Conservation (phyloP, 2,329 filamentous ascomycete genomes). For the Talaromyces sp. region DNA sequence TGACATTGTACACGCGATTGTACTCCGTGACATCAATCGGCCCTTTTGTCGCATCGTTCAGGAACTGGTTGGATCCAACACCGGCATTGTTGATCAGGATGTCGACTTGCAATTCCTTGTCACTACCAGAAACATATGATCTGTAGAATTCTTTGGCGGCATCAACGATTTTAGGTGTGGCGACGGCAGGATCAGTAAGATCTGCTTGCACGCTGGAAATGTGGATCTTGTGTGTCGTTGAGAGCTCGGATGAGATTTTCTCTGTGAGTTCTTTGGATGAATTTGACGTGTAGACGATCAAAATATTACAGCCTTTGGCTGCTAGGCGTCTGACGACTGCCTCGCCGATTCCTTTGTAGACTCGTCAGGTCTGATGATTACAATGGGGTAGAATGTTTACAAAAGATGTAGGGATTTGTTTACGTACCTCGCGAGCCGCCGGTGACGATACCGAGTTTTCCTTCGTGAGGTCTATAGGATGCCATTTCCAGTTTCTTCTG, state of each 20-base stretch:
- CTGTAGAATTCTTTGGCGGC: slow-evolving; percentile 49
- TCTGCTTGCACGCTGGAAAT: slow-evolving; percentile 66
- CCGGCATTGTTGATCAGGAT: slow-evolving; percentile 88
- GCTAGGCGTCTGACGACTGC: slow-evolving; percentile 67
- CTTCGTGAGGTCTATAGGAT: slow-evolving; percentile 44
- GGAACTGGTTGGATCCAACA: slow-evolving; percentile 47
- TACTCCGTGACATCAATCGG: slow-evolving; percentile 63
- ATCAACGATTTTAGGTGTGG: slow-evolving; percentile 55
- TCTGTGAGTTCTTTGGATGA: slow-evolving; percentile 54
- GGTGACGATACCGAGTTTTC: slow-evolving; percentile 74
- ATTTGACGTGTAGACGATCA: slow-evolving; percentile 69
- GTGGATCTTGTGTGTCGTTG: slow-evolving; percentile 57
- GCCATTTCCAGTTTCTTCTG: background rate
- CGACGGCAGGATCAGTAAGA: slow-evolving; percentile 60
- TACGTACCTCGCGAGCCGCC: slow-evolving; percentile 70
- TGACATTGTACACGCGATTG: slow-evolving; percentile 69
- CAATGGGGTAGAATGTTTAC: background rate
- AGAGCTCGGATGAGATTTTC: slow-evolving; percentile 55
- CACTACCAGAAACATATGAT: slow-evolving; percentile 33
- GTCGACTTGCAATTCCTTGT: slow-evolving; percentile 64
- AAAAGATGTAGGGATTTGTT: background rate
- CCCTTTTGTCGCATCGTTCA: slow-evolving; percentile 64
- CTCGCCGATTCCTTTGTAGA: slow-evolving; percentile 65
- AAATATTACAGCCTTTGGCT: slow-evolving; percentile 64
- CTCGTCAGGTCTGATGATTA: slow-evolving; percentile 4